Percentiles rank a stretch among this genome's conserved stretches.
Evolutionary conservation across 2,329 filamentous ascomycete genomes (phyloP).

Genomic region (Diaporthe longicolla): DNA sequence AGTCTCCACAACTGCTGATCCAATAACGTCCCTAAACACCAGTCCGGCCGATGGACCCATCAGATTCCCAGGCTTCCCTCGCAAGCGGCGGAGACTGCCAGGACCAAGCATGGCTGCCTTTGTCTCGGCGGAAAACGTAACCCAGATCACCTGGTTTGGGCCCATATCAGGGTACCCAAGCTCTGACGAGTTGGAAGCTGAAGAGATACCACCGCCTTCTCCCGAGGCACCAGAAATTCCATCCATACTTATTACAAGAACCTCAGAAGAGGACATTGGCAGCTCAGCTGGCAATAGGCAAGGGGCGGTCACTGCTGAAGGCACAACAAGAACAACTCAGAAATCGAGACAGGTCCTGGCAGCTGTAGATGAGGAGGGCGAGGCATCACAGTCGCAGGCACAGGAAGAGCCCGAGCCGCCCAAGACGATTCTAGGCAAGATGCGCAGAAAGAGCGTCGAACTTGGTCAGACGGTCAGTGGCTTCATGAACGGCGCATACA

Average conservation of each 20-base stretch:
- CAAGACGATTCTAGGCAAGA: conserved; percentile 8
- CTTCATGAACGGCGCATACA: conserved; percentile 39
- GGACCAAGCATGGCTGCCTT: conserved; percentile 24
- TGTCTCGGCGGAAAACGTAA: conserved; percentile 31
- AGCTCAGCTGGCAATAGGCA: not conserved
- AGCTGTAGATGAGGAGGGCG: conserved; percentile 3
- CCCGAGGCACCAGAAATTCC: not conserved
- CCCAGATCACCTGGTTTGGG: conserved; percentile 36
- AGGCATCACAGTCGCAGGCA: not conserved
- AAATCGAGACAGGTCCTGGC: conserved; percentile 1
- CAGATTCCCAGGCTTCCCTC: conserved; percentile 21
- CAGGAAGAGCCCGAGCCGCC: not conserved
- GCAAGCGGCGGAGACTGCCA: not conserved
- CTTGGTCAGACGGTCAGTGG: conserved; percentile 29
- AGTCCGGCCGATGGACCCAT: conserved; percentile 22
- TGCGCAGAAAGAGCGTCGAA: conserved; percentile 38
- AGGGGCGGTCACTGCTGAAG: not conserved
- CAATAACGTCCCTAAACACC: conserved; percentile 30
- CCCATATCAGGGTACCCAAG: conserved; percentile 22
- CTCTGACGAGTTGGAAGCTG: conserved; percentile 11
- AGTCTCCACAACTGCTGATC: conserved; percentile 15
- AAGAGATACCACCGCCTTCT: not conserved
- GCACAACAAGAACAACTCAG: not conserved
- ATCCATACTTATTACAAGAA: not conserved
- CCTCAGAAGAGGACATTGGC: not conserved